Conservation (phyloP, 2,329 filamentous ascomycete species). For the Cadophora malorum region DNA sequence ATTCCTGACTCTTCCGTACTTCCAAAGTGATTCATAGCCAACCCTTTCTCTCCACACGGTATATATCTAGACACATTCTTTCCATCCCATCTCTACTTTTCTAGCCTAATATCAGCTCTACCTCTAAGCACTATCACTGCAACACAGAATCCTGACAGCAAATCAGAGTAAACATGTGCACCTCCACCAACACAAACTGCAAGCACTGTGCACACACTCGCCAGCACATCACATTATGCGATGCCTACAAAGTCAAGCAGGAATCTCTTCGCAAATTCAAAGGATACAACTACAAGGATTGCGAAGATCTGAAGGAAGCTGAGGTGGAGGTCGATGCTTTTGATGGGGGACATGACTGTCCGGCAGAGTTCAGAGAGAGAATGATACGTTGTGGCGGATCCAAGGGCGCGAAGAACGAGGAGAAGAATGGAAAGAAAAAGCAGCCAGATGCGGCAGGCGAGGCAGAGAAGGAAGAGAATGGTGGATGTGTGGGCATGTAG, state of each 20-base stretch:
- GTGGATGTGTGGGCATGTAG: neutral
- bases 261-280: neutral
- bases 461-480: neutral
- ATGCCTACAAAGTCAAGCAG: neutral
- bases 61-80: neutral
- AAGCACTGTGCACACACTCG: neutral
- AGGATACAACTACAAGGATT: slow-evolving; percentile 2
- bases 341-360: slow-evolving; percentile 3
- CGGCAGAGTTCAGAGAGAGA: neutral
- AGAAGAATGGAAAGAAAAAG: neutral
- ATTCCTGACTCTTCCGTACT: neutral
- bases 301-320: neutral
- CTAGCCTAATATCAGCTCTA: no score
- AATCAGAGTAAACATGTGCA: neutral
- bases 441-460: neutral
- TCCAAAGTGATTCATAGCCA: neutral
- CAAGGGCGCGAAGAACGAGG: neutral
- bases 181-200: neutral
- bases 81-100: no score
- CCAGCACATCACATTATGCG: neutral
- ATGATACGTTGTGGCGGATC: no score
- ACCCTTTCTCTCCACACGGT: neutral
- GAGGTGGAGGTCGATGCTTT: neutral
- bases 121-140: no score
- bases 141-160: neutral